Percentiles rank a stretch among this genome's conserved stretches.
Conservation (phyloP, 73 alveolate species). For the Symbiodinium pilosum region DNA sequence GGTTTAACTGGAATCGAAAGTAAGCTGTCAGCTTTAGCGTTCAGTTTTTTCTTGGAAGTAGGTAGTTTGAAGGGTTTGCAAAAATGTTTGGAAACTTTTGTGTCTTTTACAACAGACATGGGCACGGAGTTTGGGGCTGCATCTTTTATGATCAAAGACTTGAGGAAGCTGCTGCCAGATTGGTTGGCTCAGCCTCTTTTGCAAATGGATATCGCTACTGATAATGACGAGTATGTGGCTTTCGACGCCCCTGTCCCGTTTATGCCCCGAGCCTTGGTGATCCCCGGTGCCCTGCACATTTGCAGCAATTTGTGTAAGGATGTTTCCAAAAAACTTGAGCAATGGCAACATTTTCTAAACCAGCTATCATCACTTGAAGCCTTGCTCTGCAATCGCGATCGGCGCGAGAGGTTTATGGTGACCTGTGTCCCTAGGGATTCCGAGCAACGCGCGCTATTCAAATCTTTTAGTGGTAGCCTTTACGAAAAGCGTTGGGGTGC, state of each 20-base stretch:
- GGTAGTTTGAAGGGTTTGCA: background rate
- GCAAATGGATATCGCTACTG: background rate
- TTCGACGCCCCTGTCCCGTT: background rate
- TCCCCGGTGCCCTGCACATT: background rate
- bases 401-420: background rate
- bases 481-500: background rate
- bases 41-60: background rate
- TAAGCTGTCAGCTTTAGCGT: background rate
- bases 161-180: background rate
- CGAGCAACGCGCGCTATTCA: background rate
- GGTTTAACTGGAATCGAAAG: background rate
- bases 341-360: background rate
- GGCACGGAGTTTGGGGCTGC: background rate
- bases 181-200: background rate
- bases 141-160: background rate
- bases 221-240: background rate
- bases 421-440: background rate
- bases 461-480: background rate
- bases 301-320: background rate
- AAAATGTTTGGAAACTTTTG: background rate
- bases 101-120: background rate
- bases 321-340: background rate
- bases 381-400: background rate
- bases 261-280: background rate
- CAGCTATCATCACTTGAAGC: background rate